Percentiles rank a stretch among this genome's conserved stretches.
Evolutionary conservation across 139 green algal species (phyloP).

Genomic region (Auxenochlorella pyrenoidosa): DNA sequence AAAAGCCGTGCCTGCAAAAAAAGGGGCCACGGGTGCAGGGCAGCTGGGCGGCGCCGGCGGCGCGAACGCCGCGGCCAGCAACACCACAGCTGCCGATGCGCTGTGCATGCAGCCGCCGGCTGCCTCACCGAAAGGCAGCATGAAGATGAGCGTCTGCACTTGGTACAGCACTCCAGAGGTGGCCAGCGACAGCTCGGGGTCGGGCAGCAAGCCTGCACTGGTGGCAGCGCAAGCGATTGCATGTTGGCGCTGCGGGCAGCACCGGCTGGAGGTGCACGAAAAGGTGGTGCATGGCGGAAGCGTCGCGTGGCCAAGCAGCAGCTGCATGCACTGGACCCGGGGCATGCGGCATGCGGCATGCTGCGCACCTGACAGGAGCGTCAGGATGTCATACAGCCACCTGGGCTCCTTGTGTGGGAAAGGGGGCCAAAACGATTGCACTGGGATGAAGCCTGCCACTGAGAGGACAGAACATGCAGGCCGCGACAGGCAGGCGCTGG

Average conservation of each 20-base stretch:
- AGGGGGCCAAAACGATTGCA: neutral
- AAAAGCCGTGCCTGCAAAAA: neutral
- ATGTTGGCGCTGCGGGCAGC: too few species aligned
- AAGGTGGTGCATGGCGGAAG: too few species aligned
- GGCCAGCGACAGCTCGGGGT: neutral
- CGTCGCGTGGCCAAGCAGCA: too few species aligned
- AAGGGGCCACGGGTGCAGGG: too few species aligned
- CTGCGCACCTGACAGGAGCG: slow-evolving; percentile 19
- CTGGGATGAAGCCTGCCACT: too few species aligned
- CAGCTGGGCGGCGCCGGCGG: too few species aligned
- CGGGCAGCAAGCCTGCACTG: slow-evolving; percentile 26
- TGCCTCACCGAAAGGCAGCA: slow-evolving; percentile 18
- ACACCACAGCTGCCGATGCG: too few species aligned
- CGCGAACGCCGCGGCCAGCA: too few species aligned
- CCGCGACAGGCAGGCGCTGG: too few species aligned
- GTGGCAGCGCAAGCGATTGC: neutral
- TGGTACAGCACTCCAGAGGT: slow-evolving; percentile 18
- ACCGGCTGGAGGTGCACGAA: too few species aligned
- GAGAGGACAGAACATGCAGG: neutral
- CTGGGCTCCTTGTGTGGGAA: neutral
- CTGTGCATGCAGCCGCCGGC: too few species aligned
- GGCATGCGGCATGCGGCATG: neutral
- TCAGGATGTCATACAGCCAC: slow-evolving; percentile 22
- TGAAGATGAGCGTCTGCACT: neutral
- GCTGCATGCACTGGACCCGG: neutral